A percentile compares a stretch with the other conserved stretches of the same genome.
These are phyloP conservation scores for Colletotrichum godetiae DNA, from an alignment of 2,329 filamentous ascomycete genomes.

Conservation along the genomic window DNA sequence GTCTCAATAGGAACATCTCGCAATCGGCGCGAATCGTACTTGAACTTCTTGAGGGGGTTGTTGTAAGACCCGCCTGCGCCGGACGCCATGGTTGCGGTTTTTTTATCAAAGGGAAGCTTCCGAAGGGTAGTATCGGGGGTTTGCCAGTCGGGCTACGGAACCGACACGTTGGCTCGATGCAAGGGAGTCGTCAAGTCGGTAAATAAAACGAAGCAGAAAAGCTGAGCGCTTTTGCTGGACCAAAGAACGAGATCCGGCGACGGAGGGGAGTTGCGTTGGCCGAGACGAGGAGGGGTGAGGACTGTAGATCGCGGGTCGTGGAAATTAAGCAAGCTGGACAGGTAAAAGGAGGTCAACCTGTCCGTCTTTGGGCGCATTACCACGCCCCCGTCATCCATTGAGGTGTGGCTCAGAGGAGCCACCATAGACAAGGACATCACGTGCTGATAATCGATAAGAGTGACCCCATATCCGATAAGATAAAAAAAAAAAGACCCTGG, in stretches of 20 bases:
- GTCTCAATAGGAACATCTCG: neutral
- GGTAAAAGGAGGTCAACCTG: slow-evolving; percentile 33
- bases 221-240: neutral
- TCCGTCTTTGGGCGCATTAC: slow-evolving; percentile 21
- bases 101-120: slow-evolving; percentile 23
- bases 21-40: slow-evolving; percentile 66
- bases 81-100: slow-evolving; percentile 72
- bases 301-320: slow-evolving; percentile 19
- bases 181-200: slow-evolving; percentile 6
- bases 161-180: slow-evolving; percentile 20
- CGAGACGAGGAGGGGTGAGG: slow-evolving; percentile 2
- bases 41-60: slow-evolving; percentile 99
- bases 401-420: neutral
- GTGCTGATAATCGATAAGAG: slow-evolving; percentile 15
- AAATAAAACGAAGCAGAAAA: neutral
- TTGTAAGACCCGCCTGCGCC: slow-evolving; percentile 86
- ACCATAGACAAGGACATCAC: slow-evolving; percentile 17
- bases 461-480: slow-evolving; percentile 7
- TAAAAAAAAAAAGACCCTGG: neutral
- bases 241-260: slow-evolving; percentile 9
- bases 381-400: slow-evolving; percentile 26
- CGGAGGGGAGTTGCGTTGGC: slow-evolving; percentile 3
- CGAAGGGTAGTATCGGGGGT: slow-evolving; percentile 26
- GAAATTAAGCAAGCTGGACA: slow-evolving; percentile 12
- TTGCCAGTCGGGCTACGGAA: slow-evolving; percentile 20